Conservation (phyloP, 371 early-diverging fungal species). For the Lichtheimia corymbifera region DNA sequence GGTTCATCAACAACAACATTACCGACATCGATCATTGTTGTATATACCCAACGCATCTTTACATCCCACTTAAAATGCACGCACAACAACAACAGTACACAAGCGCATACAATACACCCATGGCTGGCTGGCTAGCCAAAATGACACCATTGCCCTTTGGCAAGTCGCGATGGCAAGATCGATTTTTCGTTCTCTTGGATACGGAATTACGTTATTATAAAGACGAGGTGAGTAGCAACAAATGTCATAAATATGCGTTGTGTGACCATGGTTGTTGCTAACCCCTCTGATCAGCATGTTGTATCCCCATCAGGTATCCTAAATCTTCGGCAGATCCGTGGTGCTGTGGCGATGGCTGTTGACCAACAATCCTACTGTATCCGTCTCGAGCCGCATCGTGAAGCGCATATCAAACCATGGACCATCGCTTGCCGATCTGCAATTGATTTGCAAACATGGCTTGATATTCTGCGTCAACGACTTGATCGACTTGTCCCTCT, state of each 20-base stretch:
- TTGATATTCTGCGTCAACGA: background rate
- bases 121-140: conserved; percentile 15
- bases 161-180: conserved; percentile 29
- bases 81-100: background rate
- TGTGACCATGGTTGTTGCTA: no score
- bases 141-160: conserved; percentile 12
- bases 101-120: background rate
- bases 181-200: conserved; percentile 38
- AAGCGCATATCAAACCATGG: conserved; percentile 20
- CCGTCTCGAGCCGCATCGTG: conserved; percentile 26
- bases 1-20: no score
- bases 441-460: conserved; percentile 28
- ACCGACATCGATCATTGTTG: no score
- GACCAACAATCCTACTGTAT: conserved; percentile 15
- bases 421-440: conserved; percentile 30
- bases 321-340: background rate
- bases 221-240: conserved; percentile 19
- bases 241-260: no score
- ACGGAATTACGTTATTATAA: conserved; percentile 41
- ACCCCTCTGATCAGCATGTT: conserved; percentile 3
- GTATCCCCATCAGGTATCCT: conserved; percentile 4
- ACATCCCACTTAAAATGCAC: background rate
- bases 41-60: no score
- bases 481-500: background rate
- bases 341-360: background rate